Evolutionary conservation across 2,329 filamentous ascomycete species (phyloP).

Genomic region (Clonostachys rosea): DNA sequence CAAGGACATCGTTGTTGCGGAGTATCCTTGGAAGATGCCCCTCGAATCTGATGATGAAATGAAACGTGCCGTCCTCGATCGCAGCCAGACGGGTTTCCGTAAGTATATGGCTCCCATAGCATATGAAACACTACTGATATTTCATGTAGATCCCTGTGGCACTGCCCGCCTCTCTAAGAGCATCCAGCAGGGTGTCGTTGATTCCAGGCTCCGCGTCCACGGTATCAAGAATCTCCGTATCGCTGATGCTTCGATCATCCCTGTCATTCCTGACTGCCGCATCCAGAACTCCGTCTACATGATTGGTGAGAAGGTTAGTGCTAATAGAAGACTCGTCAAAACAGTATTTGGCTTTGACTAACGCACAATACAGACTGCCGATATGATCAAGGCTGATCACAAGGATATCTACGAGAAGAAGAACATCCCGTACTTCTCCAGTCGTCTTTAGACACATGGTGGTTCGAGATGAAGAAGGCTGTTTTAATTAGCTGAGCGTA

Average conservation of each 20-base stretch:
- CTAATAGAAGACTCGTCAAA: too few species aligned
- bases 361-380: too few species aligned
- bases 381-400: too few species aligned
- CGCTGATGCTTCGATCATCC: conserved; percentile 26
- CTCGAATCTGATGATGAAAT: conserved; percentile 49
- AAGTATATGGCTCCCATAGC: too few species aligned
- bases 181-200: conserved; percentile 22
- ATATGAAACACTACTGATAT: too few species aligned
- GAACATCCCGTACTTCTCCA: too few species aligned
- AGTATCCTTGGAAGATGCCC: conserved; percentile 60
- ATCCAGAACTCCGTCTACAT: conserved; percentile 59
- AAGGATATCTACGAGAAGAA: too few species aligned
- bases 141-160: too few species aligned
- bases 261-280: conserved; percentile 43
- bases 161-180: conserved; percentile 1
- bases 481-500: too few species aligned
- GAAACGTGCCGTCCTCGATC: conserved; percentile 49
- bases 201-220: conserved; percentile 21
- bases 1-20: conserved; percentile 43
- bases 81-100: conserved; percentile 54
- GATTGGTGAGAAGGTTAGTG: conserved; percentile 44
- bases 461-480: too few species aligned
- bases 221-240: conserved; percentile 23
- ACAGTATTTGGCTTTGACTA: too few species aligned
- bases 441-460: too few species aligned